phyloP scores from a whole-genome alignment of 768 basidiomycete genomes.

The Phallus indusiatus region DNA sequence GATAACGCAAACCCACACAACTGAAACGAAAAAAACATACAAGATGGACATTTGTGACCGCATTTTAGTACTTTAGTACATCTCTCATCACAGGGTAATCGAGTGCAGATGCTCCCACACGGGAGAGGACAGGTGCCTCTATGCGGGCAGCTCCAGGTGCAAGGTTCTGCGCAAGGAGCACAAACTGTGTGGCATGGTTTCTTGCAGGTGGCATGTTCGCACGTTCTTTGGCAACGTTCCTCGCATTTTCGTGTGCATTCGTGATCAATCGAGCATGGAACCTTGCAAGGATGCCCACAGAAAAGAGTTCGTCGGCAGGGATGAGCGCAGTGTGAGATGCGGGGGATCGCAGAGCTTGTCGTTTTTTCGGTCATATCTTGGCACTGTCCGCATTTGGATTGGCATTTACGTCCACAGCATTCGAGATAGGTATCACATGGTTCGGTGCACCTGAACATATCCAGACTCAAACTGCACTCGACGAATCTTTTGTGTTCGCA shows the following conservation, averaged over 20 bases:
- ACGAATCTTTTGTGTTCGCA: conserved; percentile 48
- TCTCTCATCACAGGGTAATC: conserved; percentile 51
- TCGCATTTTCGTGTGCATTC: conserved; percentile 38
- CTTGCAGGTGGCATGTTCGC: conserved; percentile 42
- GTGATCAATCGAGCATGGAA: conserved; percentile 40
- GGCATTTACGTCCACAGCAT: conserved; percentile 48
- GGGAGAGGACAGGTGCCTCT: conserved; percentile 42
- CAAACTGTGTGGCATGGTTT: conserved; percentile 43
- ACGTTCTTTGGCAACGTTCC: conserved; percentile 41
- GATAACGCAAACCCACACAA: conserved; percentile 1
- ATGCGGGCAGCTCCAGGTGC: conserved; percentile 53
- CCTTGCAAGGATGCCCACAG: conserved; percentile 47
- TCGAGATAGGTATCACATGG: conserved; percentile 35
- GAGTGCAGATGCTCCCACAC: conserved; percentile 59
- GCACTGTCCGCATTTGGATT: conserved; percentile 39
- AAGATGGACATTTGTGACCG: conserved; percentile 59
- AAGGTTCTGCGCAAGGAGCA: conserved; percentile 52
- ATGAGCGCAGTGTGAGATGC: conserved; percentile 34
- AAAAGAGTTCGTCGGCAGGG: conserved; percentile 41
- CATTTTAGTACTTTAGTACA: conserved; percentile 43
- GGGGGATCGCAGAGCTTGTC: conserved; percentile 12
- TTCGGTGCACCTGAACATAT: conserved; percentile 27
- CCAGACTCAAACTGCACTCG: conserved; percentile 38
- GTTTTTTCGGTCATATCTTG: conserved; percentile 21
- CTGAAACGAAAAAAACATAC: conserved; percentile 29